Conservation (phyloP, 1,139 yeast species). For the Hansenula lynferdii region DNA sequence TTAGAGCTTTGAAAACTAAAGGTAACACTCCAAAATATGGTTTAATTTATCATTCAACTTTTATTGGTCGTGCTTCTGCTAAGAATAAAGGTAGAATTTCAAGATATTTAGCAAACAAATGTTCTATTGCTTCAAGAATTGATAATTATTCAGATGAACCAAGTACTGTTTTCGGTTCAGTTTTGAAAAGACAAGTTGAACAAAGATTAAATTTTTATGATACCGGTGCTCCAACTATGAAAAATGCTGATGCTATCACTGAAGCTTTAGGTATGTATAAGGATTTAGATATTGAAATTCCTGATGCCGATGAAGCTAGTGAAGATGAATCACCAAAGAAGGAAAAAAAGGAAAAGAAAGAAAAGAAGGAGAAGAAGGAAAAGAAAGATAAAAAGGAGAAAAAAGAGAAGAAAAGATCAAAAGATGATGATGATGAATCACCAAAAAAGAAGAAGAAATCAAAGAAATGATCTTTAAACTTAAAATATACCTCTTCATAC, state of each 20-base stretch:
- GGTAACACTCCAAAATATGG: slow-evolving; percentile 99
- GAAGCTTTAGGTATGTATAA: slow-evolving; percentile 76
- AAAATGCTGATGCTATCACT: slow-evolving; percentile 90
- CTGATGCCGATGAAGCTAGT: slow-evolving; percentile 31
- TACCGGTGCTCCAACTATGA: slow-evolving; percentile 95
- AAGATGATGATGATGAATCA: slow-evolving; percentile 41
- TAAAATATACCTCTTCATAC: not conserved
- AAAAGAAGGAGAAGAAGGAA: slow-evolving; percentile 36
- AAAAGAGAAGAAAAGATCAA: slow-evolving; percentile 46
- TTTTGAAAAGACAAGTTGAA: slow-evolving; percentile 94
- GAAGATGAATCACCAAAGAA: slow-evolving; percentile 33
- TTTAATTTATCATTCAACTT: slow-evolving; percentile 92
- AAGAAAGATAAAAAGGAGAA: slow-evolving; percentile 52
- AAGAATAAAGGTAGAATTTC: slow-evolving; percentile 99
- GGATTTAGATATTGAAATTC: slow-evolving; percentile 40
- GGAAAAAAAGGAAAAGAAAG: slow-evolving; percentile 35
- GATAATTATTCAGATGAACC: slow-evolving; percentile 93
- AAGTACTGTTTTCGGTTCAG: slow-evolving; percentile 80
- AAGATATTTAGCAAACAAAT: slow-evolving; percentile 96
- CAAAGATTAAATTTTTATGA: slow-evolving; percentile 95
- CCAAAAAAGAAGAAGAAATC: slow-evolving; percentile 43
- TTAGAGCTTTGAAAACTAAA: slow-evolving; percentile 97
- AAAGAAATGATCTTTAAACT: slow-evolving; percentile 12
- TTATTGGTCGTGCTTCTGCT: slow-evolving; percentile 94
- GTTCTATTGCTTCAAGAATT: slow-evolving; percentile 97